A percentile compares a stretch with the other conserved stretches of the same genome.
phyloP scores from a whole-genome alignment of 176 grass and related monocot genomes.

The Alloteropsis semialata region DNA sequence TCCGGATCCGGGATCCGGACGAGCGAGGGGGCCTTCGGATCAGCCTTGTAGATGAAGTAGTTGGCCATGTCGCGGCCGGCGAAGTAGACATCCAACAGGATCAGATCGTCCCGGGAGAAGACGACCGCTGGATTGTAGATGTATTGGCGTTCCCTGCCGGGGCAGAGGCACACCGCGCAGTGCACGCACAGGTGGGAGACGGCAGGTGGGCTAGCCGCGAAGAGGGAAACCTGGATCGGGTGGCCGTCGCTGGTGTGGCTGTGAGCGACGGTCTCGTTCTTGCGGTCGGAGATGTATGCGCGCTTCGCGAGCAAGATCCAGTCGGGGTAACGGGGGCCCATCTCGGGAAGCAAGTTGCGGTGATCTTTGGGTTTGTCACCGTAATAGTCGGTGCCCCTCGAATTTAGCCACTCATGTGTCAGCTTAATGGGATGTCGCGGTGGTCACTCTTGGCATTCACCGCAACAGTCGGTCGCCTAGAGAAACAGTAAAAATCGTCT shows the following conservation, averaged over 20 bases:
- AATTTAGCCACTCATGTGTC: too few relatives aligned
- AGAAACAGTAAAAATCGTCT: too few relatives aligned
- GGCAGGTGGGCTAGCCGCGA: too few relatives aligned
- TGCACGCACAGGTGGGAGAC: not conserved
- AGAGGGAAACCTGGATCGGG: too few relatives aligned
- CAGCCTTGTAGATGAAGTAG: not conserved
- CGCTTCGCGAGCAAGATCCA: not conserved
- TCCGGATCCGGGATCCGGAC: not conserved
- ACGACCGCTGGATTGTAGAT: not conserved
- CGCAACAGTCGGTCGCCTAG: too few relatives aligned
- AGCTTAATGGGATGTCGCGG: too few relatives aligned
- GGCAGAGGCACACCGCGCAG: too few relatives aligned
- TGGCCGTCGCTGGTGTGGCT: not conserved
- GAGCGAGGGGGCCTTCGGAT: not conserved
- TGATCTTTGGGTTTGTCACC: too few relatives aligned
- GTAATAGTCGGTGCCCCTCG: too few relatives aligned
- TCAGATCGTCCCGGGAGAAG: not conserved
- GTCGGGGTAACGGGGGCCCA: not conserved
- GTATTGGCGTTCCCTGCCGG: not conserved
- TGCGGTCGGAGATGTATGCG: not conserved
- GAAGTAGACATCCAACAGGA: not conserved
- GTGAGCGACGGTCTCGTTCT: not conserved
- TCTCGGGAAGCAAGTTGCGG: not conserved
- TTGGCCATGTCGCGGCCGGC: not conserved
- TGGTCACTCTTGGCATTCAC: too few relatives aligned